Base-by-base conservation (phyloP, 805 yeast genomes). In the Helenozyma rhizophorensis region DNA sequence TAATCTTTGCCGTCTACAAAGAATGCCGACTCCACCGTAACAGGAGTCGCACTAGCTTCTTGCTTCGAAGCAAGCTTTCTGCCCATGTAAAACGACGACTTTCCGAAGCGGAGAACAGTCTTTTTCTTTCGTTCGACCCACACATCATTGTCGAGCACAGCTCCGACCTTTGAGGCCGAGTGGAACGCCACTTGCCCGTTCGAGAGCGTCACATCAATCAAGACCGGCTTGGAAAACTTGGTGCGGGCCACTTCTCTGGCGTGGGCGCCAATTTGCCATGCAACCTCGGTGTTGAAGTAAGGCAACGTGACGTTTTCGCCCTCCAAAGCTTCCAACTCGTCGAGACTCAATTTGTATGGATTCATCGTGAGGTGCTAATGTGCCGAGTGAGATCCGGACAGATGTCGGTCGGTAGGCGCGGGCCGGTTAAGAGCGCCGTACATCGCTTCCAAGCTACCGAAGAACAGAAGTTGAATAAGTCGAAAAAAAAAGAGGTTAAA, bases 91-190 rank as follows among this genome's bases (percentile, higher is more conserved):
- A 64, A 72, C 34, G 75, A 68, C 2, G 80, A 70, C 30, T 51
- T 60, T 14, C 68, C 69, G 40, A 68, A 72, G 47, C 78, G 63
- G 30, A 64, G 45, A 2, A 65, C 78, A 4, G 76, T 62, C 33
- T 58, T 69, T 47, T 58, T 58, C 53, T 76, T 76, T 45, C 78
- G 60, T 17, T 50, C 48, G 19, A 76, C 66, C 80, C 80, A 76
- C 21, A 50, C 44, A 37, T 75, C 81, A 38, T 76, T 76, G 42
- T 74, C 80, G n/a, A 58, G 52, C 9, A 58, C 44, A 9, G 70
- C 53, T 2, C 69, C 72, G 9, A 53, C 42, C 10, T 48, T 54
- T 12, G 65, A 56, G 15, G 53, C 58, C 5, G 69, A 43, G 38
- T 73, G 74, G 60, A 72, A 76, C 21, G 74, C 47, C 11, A 60